Evolutionary conservation across 2,329 filamentous ascomycete species (phyloP).

Genomic region (Ophiocordyceps sinensis): DNA sequence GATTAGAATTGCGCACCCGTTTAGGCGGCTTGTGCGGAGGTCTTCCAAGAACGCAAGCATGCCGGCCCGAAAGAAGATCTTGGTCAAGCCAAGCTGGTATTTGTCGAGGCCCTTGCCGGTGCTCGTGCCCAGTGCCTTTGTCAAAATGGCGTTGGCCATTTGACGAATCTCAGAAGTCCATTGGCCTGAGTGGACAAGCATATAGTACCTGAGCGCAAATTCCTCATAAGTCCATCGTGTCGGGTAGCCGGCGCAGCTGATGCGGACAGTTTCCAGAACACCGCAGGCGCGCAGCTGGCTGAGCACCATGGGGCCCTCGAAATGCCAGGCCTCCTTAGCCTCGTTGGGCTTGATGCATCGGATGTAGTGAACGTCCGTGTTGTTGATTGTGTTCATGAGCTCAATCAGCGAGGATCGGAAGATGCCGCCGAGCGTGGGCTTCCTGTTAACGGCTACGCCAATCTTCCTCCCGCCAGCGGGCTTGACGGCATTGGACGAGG

Average conservation of each 20-base stretch:
- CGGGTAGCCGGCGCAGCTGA: constrained; percentile 93
- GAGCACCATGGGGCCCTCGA: constrained; percentile 96
- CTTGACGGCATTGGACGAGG: constrained; percentile 58
- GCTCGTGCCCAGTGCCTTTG: constrained; percentile 70
- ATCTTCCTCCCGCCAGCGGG: constrained; percentile 72
- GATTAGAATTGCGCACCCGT: constrained; percentile 91
- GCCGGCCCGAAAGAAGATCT: constrained; percentile 98
- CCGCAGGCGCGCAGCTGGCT: constrained; percentile 94
- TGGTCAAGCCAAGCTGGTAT: constrained; percentile 93
- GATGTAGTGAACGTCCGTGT: constrained; percentile 97
- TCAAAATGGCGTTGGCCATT: constrained; percentile 87
- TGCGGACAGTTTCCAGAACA: constrained; percentile 95
- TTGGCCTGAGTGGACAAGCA: constrained; percentile 76
- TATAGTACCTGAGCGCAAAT: constrained; percentile 94
- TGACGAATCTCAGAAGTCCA: constrained; percentile 91
- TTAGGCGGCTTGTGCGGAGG: constrained; percentile 75
- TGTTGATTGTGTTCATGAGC: constrained; percentile 94
- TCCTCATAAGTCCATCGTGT: constrained; percentile 99
- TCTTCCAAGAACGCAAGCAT: constrained; percentile 98
- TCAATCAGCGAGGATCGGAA: constrained; percentile 98
- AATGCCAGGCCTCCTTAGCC: constrained; percentile 91
- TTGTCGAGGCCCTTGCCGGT: constrained; percentile 70
- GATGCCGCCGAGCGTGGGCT: constrained; percentile 93
- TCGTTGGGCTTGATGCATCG: constrained; percentile 99
- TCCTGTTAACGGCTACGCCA: constrained; percentile 83